These are phyloP conservation scores for Annulohypoxylon nitens DNA, from an alignment of 495 filamentous ascomycete genomes.

Conservation along the genomic window DNA sequence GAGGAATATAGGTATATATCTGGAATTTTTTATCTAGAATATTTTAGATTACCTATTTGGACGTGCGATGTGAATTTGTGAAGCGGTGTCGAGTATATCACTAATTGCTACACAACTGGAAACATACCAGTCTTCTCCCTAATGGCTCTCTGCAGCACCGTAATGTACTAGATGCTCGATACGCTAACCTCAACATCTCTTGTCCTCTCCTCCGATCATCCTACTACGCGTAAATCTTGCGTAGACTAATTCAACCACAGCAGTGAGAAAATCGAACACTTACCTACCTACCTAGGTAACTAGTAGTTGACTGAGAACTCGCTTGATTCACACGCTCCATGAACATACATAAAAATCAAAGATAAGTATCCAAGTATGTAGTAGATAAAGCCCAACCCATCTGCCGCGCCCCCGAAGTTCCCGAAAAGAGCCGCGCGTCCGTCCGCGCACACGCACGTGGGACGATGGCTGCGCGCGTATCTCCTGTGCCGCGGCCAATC, in stretches of 20 bases:
- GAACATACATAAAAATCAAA: no score
- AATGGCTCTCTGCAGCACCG: not conserved
- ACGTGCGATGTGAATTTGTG: not conserved
- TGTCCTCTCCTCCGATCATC: not conserved
- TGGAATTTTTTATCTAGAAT: not conserved
- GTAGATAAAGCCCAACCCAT: not conserved
- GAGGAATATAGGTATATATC: constrained; percentile 5
- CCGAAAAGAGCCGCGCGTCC: constrained; percentile 1
- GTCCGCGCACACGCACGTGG: not conserved
- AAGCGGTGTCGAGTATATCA: not conserved
- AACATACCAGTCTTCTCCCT: no score
- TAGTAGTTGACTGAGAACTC: not conserved
- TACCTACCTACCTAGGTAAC: not conserved
- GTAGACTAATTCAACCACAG: not conserved
- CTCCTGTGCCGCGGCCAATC: not conserved
- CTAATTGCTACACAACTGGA: not conserved
- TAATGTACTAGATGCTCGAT: not conserved
- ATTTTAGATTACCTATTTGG: not conserved
- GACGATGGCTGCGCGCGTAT: not conserved
- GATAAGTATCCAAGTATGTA: no score
- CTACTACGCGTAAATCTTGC: not conserved
- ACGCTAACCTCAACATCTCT: not conserved
- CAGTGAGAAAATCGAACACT: not conserved
- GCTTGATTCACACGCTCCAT: not conserved
- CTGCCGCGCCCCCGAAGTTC: not conserved